phyloP scores from a whole-genome alignment of 208 protist genomes.

The Acanthamoeba castellanii region DNA sequence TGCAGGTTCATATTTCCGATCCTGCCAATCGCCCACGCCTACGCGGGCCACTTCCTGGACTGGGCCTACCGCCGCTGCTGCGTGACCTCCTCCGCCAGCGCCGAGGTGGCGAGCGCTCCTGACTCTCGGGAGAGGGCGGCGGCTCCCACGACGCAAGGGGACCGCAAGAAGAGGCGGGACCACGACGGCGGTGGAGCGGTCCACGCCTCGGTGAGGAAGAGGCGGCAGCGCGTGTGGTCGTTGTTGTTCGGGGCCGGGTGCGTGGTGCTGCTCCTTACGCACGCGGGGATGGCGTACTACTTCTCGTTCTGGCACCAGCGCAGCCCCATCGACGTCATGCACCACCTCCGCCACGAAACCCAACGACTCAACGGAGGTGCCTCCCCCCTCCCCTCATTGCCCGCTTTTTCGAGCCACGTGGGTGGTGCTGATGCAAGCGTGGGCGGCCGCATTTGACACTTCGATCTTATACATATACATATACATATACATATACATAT shows the following conservation, averaged over 20 bases:
- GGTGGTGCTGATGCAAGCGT: no score
- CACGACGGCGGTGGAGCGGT: not conserved
- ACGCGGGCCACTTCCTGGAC: slow-evolving; percentile 73
- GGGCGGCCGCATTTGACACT: no score
- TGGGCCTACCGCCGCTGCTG: not conserved
- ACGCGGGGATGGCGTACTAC: slow-evolving; percentile 76
- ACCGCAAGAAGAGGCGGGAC: not conserved
- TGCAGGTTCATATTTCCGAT: slow-evolving; percentile 83
- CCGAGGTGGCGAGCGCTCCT: no score
- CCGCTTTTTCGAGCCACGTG: no score
- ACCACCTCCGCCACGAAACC: slow-evolving; percentile 79
- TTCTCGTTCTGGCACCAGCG: slow-evolving; percentile 84
- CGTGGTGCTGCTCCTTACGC: not conserved
- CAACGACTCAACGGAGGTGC: not conserved
- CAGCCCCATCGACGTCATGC: slow-evolving; percentile 82
- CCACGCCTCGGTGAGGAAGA: slow-evolving; percentile 6
- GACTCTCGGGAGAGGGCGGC: no score
- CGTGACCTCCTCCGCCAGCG: no score
- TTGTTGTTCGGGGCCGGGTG: not conserved
- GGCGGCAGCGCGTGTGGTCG: not conserved
- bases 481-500: no score
- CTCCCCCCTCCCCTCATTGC: not conserved
- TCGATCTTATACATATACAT: no score
- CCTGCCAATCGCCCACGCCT: slow-evolving; percentile 78
- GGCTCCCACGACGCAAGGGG: not conserved